Base-by-base conservation (phyloP, 2,329 filamentous ascomycete genomes). In the Claviceps sp. region DNA sequence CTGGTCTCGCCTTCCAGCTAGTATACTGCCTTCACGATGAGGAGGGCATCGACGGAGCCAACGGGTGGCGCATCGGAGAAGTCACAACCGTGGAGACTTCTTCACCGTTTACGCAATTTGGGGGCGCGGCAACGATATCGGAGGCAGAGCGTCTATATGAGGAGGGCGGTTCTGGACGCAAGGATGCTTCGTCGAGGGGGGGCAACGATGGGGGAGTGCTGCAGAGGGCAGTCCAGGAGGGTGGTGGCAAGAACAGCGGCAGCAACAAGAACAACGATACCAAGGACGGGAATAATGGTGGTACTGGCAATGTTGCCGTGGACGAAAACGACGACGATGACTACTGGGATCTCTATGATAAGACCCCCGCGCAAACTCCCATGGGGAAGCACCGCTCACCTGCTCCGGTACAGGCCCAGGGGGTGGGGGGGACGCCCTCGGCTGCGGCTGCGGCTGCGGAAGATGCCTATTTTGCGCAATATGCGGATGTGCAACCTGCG, bases 291-390 rank as follows among this genome's bases (percentile, higher is more conserved):
- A 22, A 45, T 16, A 22, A 30, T 22, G 11, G 4, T n/a, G 7
- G 17, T 10, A 5, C 2, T n/a, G 30, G 6, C 11, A 16, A 48
- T 38, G 47, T 24, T 30, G 56, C 30, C 53, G 43, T 56, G 38
- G 16, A 51, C 54, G 22, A 56, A 48, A 37, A 57, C 49, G 54
- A 58, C 7, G 60, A 62, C 55, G 85, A 87, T 57, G 83, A 82
- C 59, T 91, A 91, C 65, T 91, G 87, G 87, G 84, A 80, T 37
- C 78, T 81, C 55, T 90, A 91, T 64, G 85, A 88, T 63, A 77
- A 78, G 26, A 87, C 84, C 4, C 84, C 85, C 1, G 75, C 76
- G 2, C 73, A 75, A 45, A 86, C 82, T 10, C 82, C 83, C 1
- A 80, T 76, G 6, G 67, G 72, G 22, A 80, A 83, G 30, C 10